Base-by-base conservation (phyloP, 169 alveolate species). In the Eimeria acervulina region DNA sequence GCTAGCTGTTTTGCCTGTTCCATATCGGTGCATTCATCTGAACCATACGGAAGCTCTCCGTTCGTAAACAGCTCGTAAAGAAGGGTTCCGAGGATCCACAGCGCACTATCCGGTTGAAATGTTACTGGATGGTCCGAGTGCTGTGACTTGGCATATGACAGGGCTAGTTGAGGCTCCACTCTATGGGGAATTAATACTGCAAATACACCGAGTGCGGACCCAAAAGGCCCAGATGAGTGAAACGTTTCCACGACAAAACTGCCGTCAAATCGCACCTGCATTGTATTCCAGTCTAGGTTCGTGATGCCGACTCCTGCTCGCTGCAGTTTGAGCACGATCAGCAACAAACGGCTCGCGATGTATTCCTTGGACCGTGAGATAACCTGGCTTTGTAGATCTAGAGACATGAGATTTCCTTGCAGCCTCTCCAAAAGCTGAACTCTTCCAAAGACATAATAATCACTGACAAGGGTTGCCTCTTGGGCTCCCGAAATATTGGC, bases 401-500 rank as follows among this genome's bases (percentile, higher is more conserved):
- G 28, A 72, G 55, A 36, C 84, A 19, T 33, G 55, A 72, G 33
- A 21, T 38, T 72, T 72, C 84, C 84, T 21, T 72, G 84, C 10
- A 72, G 36, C 84, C 51, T 38, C 28, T 72, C 84, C 31, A 72
- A 38, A 33, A 72, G 84, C 33, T 72, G 51, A 2, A 72, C 84
- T 36, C 51, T 5, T 13, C 84, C 33, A 36, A 72, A 72, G 51
- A 72, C 12, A 28, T 72, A 72, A 38, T 52, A 36, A 10, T 38
- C 84, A 72, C 15, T 72, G 51, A 72, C 51, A 36, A 72, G 55
- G 17, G 84, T 72, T 19, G 84, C 84, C 55, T 72, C 84, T 72
- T 33, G 44, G 44, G 55, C 47, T 3, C 84, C 84, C 51, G 47
- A 7, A 72, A 72, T 21, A 33, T 33, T 72, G 44, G 84, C 84